A percentile compares a stretch with the other conserved stretches of the same genome.
Evolutionary conservation across 441 rosid species (phyloP).

Genomic region (Adansonia madagascariensis): DNA sequence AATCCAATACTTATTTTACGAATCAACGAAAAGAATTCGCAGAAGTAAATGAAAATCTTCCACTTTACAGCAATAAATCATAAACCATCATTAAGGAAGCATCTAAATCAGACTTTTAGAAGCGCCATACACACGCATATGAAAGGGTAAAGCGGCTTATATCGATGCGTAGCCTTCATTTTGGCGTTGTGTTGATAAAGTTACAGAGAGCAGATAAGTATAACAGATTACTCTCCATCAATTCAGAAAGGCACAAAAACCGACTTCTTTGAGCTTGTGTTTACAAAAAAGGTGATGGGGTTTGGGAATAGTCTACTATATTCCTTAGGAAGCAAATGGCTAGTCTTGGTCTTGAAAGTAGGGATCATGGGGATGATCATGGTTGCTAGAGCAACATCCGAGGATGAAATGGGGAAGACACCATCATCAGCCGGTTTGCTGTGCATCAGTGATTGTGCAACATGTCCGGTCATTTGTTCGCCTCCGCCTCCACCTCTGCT

Average conservation of each 20-base stretch:
- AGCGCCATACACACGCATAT: constrained; percentile 32
- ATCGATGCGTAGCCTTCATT: neutral
- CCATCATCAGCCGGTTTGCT: constrained; percentile 40
- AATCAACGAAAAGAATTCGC: constrained; percentile 8
- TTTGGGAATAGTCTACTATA: neutral
- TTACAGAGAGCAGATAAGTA: constrained; percentile 17
- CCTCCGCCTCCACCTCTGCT: constrained; percentile 42
- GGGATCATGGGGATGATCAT: constrained; percentile 31
- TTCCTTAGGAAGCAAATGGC: constrained; percentile 23
- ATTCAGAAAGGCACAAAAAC: neutral
- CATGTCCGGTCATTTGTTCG: constrained; percentile 60
- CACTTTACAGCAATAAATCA: constrained; percentile 37
- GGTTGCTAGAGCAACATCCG: constrained; percentile 32
- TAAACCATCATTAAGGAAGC: constrained; percentile 33
- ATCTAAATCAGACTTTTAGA: constrained; percentile 34
- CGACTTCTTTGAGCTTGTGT: neutral
- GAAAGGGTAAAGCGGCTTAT: constrained; percentile 10
- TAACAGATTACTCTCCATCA: constrained; percentile 11
- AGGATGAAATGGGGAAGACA: constrained; percentile 27
- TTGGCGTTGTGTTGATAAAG: constrained; percentile 12
- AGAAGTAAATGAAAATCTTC: constrained; percentile 17
- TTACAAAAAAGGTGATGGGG: neutral
- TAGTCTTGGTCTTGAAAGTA: constrained; percentile 10
- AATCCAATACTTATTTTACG: neutral
- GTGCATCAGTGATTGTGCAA: constrained; percentile 59